Percentiles rank a stretch among this genome's conserved stretches.
Conservation (phyloP, 257 asterid species). For the Phtheirospermum japonicum region DNA sequence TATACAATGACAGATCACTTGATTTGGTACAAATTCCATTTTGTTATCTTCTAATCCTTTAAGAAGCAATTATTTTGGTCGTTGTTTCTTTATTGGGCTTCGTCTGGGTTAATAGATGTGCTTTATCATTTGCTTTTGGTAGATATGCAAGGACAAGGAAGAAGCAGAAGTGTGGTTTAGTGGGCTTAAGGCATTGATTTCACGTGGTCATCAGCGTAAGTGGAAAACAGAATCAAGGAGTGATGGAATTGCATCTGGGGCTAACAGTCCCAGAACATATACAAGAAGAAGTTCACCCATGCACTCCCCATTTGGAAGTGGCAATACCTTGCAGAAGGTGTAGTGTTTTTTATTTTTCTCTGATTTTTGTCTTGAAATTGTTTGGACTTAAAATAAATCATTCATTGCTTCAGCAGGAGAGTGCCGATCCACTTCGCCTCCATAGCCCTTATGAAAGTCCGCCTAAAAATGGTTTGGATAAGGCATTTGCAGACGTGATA, state of each 20-base stretch:
- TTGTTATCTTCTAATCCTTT: conserved; percentile 16
- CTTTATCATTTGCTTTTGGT: conserved; percentile 27
- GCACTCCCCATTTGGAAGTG: conserved; percentile 85
- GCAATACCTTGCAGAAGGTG: conserved; percentile 81
- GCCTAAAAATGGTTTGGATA: conserved; percentile 82
- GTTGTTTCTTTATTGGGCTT: conserved; percentile 14
- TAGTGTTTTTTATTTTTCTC: conserved; percentile 20
- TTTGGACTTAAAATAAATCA: conserved; percentile 33
- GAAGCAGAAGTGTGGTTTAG: conserved; percentile 99
- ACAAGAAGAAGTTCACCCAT: conserved; percentile 91
- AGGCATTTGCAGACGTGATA: conserved; percentile 72
- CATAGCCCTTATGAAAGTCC: conserved; percentile 92
- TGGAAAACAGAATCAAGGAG: conserved; percentile 96
- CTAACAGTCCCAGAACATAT: conserved; percentile 88
- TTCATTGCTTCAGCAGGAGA: conserved; percentile 58
- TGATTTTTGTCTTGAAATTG: conserved; percentile 18
- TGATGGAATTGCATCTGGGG: conserved; percentile 93
- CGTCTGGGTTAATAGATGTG: conserved; percentile 7
- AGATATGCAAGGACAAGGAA: conserved; percentile 99
- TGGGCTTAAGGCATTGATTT: conserved; percentile 91
- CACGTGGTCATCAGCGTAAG: conserved; percentile 91
- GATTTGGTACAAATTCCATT: conserved; percentile 67
- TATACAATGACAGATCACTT: conserved; percentile 89
- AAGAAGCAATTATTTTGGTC: conserved; percentile 5
- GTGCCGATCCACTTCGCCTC: conserved; percentile 72